Evolutionary conservation across 345 rosid species (phyloP).

Genomic region (Pistacia vera): DNA sequence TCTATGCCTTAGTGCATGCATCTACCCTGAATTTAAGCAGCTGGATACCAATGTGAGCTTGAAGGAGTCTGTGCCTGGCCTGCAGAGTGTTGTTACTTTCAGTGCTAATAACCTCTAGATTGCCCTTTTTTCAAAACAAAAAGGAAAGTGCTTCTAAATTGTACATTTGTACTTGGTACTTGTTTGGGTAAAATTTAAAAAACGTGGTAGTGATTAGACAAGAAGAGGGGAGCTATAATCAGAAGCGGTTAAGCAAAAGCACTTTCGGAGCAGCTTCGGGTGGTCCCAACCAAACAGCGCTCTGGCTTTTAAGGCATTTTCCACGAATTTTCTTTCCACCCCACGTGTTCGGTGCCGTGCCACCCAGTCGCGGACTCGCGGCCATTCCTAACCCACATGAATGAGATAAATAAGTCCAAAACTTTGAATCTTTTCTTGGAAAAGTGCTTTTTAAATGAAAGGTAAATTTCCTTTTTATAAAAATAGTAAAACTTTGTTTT

Average conservation of each 20-base stretch:
- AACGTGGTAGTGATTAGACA: no score
- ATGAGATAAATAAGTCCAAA: not conserved
- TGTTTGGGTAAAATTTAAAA: not conserved
- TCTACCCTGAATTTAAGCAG: constrained; percentile 98
- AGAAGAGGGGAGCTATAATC: not conserved
- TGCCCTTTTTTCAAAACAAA: not conserved
- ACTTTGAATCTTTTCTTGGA: not conserved
- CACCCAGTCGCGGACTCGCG: not conserved
- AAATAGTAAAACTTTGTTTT: not conserved
- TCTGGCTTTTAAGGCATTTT: not conserved
- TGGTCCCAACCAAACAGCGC: constrained; percentile 12
- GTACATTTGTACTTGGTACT: no score
- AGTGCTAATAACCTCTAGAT: not conserved
- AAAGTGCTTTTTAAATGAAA: not conserved
- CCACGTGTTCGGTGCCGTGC: not conserved
- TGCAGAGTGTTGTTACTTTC: constrained; percentile 76
- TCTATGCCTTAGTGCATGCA: constrained; percentile 99
- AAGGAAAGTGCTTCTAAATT: not conserved
- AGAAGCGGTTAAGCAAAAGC: not conserved
- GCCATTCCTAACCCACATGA: not conserved
- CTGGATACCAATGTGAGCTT: constrained; percentile 95
- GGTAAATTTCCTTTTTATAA: no score
- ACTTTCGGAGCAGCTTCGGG: constrained; percentile 19
- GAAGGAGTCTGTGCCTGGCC: constrained; percentile 99
- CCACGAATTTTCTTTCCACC: constrained; percentile 13